Evolutionary conservation across 176 grass and related monocot genomes (phyloP).

Genomic region (Lolium rigidum): DNA sequence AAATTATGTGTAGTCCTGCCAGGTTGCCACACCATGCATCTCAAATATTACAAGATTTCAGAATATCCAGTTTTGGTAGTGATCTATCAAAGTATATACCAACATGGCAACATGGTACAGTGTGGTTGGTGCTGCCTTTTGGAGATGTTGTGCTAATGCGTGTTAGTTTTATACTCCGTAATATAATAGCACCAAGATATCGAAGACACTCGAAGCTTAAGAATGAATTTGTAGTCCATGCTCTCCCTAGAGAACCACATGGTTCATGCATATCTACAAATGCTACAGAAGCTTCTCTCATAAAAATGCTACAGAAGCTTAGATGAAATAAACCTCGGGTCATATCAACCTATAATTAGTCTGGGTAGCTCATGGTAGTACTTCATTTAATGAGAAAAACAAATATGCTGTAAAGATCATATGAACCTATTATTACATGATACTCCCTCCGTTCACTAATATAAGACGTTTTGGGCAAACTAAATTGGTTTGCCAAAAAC

Average conservation of each 20-base stretch:
- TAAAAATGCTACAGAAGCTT: neutral
- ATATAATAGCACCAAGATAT: neutral
- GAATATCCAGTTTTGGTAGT: neutral
- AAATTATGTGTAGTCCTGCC: neutral
- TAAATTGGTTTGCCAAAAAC: too few species aligned
- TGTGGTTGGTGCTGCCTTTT: neutral
- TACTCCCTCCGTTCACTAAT: too few species aligned
- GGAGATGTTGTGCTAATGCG: neutral
- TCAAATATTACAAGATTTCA: neutral
- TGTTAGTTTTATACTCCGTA: too few species aligned
- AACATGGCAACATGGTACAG: constrained; percentile 14
- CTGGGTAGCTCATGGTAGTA: neutral
- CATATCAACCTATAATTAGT: neutral
- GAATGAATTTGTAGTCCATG: constrained; percentile 14
- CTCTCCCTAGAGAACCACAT: neutral
- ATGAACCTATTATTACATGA: neutral
- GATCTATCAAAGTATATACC: neutral
- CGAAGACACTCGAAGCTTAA: neutral
- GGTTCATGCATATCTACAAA: neutral
- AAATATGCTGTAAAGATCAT: neutral
- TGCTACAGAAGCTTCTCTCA: neutral
- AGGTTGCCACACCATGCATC: neutral
- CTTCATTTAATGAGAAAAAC: neutral
- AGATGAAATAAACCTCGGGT: neutral
- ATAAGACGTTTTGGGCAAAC: too few species aligned